Percentiles rank a stretch among this genome's conserved stretches.
Conservation (phyloP, 306 rosid species). For the Herpetospermum pedunculosum region DNA sequence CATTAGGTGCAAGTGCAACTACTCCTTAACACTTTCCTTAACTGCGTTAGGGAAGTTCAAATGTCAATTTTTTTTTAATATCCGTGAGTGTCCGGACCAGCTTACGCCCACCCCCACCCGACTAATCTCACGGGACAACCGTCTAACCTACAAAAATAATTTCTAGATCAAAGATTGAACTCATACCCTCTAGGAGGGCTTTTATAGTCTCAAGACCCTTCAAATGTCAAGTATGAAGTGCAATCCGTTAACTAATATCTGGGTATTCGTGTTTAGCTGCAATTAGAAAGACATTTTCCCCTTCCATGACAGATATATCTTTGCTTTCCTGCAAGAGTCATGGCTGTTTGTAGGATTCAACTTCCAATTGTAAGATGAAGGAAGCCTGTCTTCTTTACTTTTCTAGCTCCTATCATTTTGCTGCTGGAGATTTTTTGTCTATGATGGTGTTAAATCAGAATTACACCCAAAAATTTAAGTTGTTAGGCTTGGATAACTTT, state of each 20-base stretch:
- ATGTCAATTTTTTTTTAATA: too few species aligned
- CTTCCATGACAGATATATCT: not conserved
- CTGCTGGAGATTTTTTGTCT: not conserved
- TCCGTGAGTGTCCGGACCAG: too few species aligned
- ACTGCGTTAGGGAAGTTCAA: not conserved
- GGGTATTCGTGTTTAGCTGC: not conserved
- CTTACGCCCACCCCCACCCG: too few species aligned
- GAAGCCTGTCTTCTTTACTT: not conserved
- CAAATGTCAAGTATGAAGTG: not conserved
- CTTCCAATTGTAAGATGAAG: not conserved
- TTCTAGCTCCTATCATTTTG: not conserved
- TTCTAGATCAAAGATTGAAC: too few species aligned
- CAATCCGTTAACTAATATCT: not conserved
- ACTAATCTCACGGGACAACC: too few species aligned
- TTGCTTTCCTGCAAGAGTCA: not conserved
- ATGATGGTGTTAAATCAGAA: not conserved
- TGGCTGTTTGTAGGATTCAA: not conserved
- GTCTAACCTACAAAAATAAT: too few species aligned
- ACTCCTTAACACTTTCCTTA: not conserved
- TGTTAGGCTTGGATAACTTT: not conserved
- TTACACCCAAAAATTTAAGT: not conserved
- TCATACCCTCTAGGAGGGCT: too few species aligned
- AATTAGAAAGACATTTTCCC: not conserved
- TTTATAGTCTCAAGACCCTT: too few species aligned
- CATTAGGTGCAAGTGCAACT: not conserved